Percentiles rank a stretch among this genome's conserved stretches.
These are phyloP conservation scores for Saccharum officinarum DNA, from an alignment of 176 grass and related monocot genomes.

Conservation along the genomic window DNA sequence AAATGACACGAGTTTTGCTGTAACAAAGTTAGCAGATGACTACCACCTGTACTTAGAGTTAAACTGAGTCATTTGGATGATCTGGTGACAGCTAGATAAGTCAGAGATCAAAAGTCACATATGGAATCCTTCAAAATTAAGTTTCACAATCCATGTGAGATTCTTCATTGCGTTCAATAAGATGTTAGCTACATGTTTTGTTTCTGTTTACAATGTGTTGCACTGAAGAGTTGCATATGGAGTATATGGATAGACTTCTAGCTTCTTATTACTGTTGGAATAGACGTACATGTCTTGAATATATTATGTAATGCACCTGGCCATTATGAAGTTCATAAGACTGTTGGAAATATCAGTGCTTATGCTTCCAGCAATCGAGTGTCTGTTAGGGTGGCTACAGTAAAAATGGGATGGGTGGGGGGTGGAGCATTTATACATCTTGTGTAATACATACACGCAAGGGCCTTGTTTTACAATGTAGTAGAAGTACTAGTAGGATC, in stretches of 20 bases:
- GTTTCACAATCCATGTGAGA: neutral
- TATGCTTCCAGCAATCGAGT: neutral
- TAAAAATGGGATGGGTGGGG: too few relatives aligned
- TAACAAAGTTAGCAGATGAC: neutral
- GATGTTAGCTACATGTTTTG: neutral
- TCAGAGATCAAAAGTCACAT: neutral
- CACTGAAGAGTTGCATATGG: neutral
- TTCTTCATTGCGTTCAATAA: neutral
- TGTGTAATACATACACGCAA: neutral
- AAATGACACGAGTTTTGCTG: neutral
- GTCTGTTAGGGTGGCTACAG: neutral
- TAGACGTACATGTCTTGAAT: neutral
- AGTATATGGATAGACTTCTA: neutral
- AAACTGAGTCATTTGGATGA: neutral
- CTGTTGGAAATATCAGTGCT: neutral
- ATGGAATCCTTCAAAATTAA: neutral
- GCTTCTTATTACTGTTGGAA: conserved; percentile 6
- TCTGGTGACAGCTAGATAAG: neutral
- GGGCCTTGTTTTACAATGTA: neutral
- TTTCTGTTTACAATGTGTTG: neutral
- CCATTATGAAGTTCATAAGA: neutral
- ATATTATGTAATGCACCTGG: neutral
- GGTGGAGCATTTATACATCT: too few relatives aligned
- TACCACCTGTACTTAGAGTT: neutral
- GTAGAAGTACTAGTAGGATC: neutral